Evolutionary conservation across 1,284 basidiomycete genomes (phyloP), one percentile per base, ranked within the genome.

Genomic region (Tylopilus sp.): DNA sequence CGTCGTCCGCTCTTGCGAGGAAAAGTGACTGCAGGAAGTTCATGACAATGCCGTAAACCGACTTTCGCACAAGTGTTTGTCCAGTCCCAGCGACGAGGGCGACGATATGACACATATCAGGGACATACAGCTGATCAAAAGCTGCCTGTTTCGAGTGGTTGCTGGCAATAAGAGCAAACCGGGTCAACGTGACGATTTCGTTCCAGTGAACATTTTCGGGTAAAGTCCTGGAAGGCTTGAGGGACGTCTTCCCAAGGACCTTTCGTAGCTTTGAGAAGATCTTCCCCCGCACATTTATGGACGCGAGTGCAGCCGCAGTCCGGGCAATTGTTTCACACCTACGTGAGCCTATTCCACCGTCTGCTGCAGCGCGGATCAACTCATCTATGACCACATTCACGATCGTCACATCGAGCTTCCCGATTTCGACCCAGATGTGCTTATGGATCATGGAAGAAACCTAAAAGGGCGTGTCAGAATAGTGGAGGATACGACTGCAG

Each of bases 1-100:
- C 63, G 40, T 89, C 85, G 28, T 85, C 82, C 11, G 75, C 68
- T 23, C 78, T 76, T 10, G 77, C 71, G 25, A 80, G 71, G 63
- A 82, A 83, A 10, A 93, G 67, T 0, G 85, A 79, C 57, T 94
- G 90, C 21, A 94, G 69, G 25, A 91, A 75, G 64, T 92, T 92
- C 63, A 92, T 77, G 48, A 91, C 71, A 38, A 91, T 78, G 3
- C 87, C 89, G 61, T 90, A 91, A 37, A 91, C 80, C 6, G 89
- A 86, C 53, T 85, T 85, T 15, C 91, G 83, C 45, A 93, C 81
- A 21, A 84, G 68, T 0, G 83, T 70, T 1, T 87, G 78, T 9
- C 92, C 92, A 16, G 82, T 81, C 11, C 82, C 87, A 7, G 86
- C 81, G 2, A 89, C 74, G 16, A 93, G 74, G 2, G 84, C 84